phyloP scores from a whole-genome alignment of 495 filamentous ascomycete genomes.

The Neurospora tetraspora region DNA sequence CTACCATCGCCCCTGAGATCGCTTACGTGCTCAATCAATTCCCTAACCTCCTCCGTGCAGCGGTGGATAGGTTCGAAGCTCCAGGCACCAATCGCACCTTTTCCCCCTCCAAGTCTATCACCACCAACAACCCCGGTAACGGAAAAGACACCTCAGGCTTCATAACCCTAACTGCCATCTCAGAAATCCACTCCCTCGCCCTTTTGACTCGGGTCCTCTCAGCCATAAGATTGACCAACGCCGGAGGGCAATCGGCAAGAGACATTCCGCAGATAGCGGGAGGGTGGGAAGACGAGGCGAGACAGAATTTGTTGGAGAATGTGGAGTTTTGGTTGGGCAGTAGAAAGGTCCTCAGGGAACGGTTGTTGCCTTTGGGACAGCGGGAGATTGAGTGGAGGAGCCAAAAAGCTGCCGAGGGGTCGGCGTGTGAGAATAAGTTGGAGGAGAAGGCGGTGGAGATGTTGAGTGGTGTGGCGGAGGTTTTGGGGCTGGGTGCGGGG shows the following conservation, averaged over 20 bases:
- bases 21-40: constrained; percentile 80
- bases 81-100: constrained; percentile 36
- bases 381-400: constrained; percentile 56
- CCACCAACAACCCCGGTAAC: neutral
- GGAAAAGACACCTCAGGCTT: constrained; percentile 21
- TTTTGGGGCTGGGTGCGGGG: constrained; percentile 36
- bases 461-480: constrained; percentile 44
- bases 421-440: constrained; percentile 45
- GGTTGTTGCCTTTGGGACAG: constrained; percentile 59
- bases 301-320: constrained; percentile 52
- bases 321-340: constrained; percentile 64
- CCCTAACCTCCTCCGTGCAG: constrained; percentile 56
- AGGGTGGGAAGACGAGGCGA: constrained; percentile 55
- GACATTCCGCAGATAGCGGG: constrained; percentile 51
- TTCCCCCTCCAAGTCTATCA: neutral
- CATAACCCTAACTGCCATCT: constrained; percentile 59
- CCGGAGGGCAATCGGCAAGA: constrained; percentile 21
- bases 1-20: constrained; percentile 71
- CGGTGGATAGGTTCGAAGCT: constrained; percentile 49
- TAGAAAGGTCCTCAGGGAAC: constrained; percentile 48
- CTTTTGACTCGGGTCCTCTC: constrained; percentile 59
- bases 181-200: constrained; percentile 67
- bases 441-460: constrained; percentile 65
- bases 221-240: constrained; percentile 48
- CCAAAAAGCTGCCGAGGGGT: constrained; percentile 22